A percentile compares a stretch with the other conserved stretches of the same genome.
These are phyloP conservation scores for Iberis amara DNA, from an alignment of 441 rosid species.

Conservation along the genomic window DNA sequence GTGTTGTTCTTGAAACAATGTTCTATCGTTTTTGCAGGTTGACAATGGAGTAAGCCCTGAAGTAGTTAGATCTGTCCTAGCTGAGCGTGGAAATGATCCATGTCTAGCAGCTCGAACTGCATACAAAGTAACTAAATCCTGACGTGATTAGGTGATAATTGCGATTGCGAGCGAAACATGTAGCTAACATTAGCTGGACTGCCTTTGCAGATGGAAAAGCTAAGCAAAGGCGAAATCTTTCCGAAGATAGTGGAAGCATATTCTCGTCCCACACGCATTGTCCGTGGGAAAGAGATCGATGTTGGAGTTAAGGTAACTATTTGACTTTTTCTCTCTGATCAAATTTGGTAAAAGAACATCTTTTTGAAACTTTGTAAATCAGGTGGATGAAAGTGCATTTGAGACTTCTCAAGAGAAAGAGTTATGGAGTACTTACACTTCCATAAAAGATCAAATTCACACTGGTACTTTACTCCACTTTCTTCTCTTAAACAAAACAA, in stretches of 20 bases:
- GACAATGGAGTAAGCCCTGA: slow-evolving; percentile 80
- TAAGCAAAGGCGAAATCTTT: slow-evolving; percentile 57
- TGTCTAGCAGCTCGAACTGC: slow-evolving; percentile 86
- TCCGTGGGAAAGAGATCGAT: slow-evolving; percentile 79
- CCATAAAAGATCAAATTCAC: slow-evolving; percentile 51
- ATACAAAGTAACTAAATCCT: slow-evolving; percentile 45
- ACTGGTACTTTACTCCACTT: slow-evolving; percentile 48
- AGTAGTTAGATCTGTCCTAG: slow-evolving; percentile 81
- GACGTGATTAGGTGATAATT: slow-evolving; percentile 13
- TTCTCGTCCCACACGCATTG: slow-evolving; percentile 95
- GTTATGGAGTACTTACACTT: slow-evolving; percentile 56
- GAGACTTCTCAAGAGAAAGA: slow-evolving; percentile 72
- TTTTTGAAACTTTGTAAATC: slow-evolving; percentile 12
- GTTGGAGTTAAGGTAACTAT: slow-evolving; percentile 50
- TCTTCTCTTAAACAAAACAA: background rate
- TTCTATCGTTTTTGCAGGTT: slow-evolving; percentile 45
- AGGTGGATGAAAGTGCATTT: slow-evolving; percentile 84
- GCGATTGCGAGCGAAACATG: too few species aligned
- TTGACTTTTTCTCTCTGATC: slow-evolving; percentile 12
- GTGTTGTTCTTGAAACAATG: slow-evolving; percentile 18
- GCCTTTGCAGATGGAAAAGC: slow-evolving; percentile 72
- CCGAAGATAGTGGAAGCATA: slow-evolving; percentile 85
- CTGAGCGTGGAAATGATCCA: slow-evolving; percentile 75
- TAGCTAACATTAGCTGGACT: too few species aligned
- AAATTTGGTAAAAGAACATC: background rate